Conservation (phyloP, 2,329 filamentous ascomycete genomes). For the Fusarium dimerum region DNA sequence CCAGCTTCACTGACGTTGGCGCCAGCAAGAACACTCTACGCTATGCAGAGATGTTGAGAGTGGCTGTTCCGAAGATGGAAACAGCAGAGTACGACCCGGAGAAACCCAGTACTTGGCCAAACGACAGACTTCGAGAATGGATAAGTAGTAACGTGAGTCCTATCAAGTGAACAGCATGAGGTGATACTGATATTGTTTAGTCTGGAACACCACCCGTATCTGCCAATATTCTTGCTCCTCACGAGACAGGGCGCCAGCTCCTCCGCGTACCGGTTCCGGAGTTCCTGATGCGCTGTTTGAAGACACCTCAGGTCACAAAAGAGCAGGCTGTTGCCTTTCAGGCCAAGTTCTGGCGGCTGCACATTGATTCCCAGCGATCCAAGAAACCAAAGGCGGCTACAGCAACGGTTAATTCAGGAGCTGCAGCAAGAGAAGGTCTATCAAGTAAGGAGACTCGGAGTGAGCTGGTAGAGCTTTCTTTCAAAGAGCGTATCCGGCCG, state of each 20-base stretch:
- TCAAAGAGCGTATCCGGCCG: conserved; percentile 42
- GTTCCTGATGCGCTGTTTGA: conserved; percentile 43
- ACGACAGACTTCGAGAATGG: conserved; percentile 41
- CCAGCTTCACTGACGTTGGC: conserved; percentile 43
- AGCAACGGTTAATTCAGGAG: neutral
- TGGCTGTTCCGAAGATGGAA: conserved; percentile 34
- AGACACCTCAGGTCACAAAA: conserved; percentile 34
- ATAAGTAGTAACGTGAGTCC: conserved; percentile 41
- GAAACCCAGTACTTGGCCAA: conserved; percentile 42
- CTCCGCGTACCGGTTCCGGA: conserved; percentile 41
- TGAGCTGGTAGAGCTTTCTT: conserved; percentile 29
- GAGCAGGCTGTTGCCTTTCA: conserved; percentile 45
- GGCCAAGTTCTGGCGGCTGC: conserved; percentile 44
- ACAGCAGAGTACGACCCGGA: conserved; percentile 24
- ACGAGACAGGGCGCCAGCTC: conserved; percentile 43
- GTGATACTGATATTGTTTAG: conserved; percentile 24
- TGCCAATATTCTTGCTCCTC: conserved; percentile 38
- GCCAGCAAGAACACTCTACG: conserved; percentile 51
- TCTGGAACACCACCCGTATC: conserved; percentile 40
- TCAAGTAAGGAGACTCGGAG: conserved; percentile 35
- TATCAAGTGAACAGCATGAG: neutral
- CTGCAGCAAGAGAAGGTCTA: conserved; percentile 3
- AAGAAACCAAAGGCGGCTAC: conserved; percentile 2
- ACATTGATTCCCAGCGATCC: conserved; percentile 39
- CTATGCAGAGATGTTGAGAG: conserved; percentile 49